Conservation (phyloP, 1,284 basidiomycete genomes). For the Malassezia yamatoensis region DNA sequence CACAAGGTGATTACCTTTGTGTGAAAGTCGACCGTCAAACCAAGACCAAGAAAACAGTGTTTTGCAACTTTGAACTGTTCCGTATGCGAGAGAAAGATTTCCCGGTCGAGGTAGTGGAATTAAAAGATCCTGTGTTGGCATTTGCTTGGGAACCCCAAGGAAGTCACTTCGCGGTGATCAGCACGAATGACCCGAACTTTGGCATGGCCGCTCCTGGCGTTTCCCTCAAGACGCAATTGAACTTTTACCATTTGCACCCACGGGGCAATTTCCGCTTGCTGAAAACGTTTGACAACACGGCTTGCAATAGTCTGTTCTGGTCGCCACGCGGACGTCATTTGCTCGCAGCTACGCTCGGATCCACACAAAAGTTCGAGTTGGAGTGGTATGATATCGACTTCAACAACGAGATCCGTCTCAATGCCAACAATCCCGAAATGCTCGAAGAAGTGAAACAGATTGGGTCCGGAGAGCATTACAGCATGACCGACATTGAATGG, state of each 20-base stretch:
- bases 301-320: constrained; percentile 93
- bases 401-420: constrained; percentile 56
- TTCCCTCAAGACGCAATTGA: constrained; percentile 88
- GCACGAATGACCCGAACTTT: constrained; percentile 84
- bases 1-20: constrained; percentile 95
- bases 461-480: constrained; percentile 82
- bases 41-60: constrained; percentile 97
- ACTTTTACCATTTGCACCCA: constrained; percentile 89
- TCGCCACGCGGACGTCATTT: constrained; percentile 92
- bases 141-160: constrained; percentile 99
- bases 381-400: constrained; percentile 99
- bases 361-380: constrained; percentile 86
- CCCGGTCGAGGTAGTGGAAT: constrained; percentile 93
- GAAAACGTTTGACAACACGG: constrained; percentile 70
- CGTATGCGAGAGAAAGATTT: constrained; percentile 93
- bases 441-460: constrained; percentile 78
- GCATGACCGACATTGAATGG: constrained; percentile 96
- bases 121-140: constrained; percentile 91
- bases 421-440: constrained; percentile 55
- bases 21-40: constrained; percentile 99
- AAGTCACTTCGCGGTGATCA: constrained; percentile 89
- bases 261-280: constrained; percentile 93
- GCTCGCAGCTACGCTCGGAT: constrained; percentile 88
- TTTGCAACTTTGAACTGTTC: constrained; percentile 98
- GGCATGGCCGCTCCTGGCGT: constrained; percentile 75